Conservation (phyloP, 1,284 basidiomycete species). For the Rhodotorula sp. region DNA sequence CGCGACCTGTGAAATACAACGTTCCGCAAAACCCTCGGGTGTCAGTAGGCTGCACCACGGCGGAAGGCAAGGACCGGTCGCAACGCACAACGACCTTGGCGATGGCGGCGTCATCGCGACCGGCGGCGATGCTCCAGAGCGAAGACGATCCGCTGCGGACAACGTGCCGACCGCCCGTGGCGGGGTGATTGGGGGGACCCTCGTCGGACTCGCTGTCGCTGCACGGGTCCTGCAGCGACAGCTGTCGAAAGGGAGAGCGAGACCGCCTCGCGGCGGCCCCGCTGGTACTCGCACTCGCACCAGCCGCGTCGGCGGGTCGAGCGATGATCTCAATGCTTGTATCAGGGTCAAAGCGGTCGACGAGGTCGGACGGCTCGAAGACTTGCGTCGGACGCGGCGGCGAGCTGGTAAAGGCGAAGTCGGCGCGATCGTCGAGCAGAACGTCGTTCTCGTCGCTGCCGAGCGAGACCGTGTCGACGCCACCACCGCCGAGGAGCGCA, state of each 20-base stretch:
- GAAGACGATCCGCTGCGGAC: not conserved
- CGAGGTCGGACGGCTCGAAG: slow-evolving; percentile 23
- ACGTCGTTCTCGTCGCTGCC: not conserved
- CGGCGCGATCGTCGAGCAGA: no score
- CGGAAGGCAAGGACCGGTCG: not conserved
- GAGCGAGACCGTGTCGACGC: not conserved
- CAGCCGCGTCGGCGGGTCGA: not conserved
- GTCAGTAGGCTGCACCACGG: not conserved
- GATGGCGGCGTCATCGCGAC: slow-evolving; percentile 8
- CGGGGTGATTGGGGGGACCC: not conserved
- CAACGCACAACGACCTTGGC: slow-evolving; percentile 28
- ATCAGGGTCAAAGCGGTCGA: not conserved
- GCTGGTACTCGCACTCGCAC: not conserved
- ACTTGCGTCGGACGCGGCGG: slow-evolving; percentile 29
- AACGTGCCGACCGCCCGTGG: not conserved
- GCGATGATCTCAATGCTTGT: not conserved
- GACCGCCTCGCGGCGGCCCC: not conserved
- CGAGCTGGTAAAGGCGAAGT: not conserved
- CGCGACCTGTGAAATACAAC: no score
- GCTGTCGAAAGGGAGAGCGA: slow-evolving; percentile 14
- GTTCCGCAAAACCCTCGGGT: not conserved
- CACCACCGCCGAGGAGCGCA: slow-evolving; percentile 7
- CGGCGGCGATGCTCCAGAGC: slow-evolving; percentile 1
- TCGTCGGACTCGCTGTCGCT: slow-evolving; percentile 1
- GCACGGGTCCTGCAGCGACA: slow-evolving; percentile 17